Percentiles rank a stretch among this genome's conserved stretches.
These are phyloP conservation scores for Arthrobotrys megalospora DNA, from an alignment of 2,329 filamentous ascomycete species.

Conservation along the genomic window DNA sequence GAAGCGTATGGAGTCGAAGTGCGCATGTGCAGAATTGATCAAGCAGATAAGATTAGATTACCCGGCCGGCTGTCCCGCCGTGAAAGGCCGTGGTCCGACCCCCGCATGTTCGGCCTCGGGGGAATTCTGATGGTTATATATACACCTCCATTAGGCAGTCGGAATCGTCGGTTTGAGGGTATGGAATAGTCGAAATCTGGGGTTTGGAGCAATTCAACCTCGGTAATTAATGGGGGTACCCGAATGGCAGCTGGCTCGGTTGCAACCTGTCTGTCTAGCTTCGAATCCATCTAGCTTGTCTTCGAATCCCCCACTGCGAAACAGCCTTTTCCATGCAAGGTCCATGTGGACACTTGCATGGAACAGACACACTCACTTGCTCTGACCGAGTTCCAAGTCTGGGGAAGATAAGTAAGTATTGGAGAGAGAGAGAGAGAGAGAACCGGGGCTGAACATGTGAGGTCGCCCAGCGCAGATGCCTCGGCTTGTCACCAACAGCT, in stretches of 20 bases:
- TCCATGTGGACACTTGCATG: constrained; percentile 30
- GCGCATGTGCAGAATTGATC: not conserved
- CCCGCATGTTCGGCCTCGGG: constrained; percentile 39
- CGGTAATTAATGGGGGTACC: constrained; percentile 46
- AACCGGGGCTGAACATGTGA: constrained; percentile 60
- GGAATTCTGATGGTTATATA: not conserved
- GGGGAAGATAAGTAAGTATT: not conserved
- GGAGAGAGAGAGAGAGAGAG: constrained; percentile 17
- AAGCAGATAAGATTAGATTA: constrained; percentile 8
- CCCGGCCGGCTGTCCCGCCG: constrained; percentile 12
- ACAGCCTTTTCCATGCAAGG: constrained; percentile 28
- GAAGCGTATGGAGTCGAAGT: too few species aligned
- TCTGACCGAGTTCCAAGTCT: not conserved
- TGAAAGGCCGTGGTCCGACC: constrained; percentile 6
- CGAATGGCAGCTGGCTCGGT: constrained; percentile 39
- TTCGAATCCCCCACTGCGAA: not conserved
- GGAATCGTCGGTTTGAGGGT: not conserved
- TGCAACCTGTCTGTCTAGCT: too few species aligned
- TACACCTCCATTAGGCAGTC: not conserved
- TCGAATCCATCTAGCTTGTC: too few species aligned
- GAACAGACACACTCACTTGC: too few species aligned
- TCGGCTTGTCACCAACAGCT: constrained; percentile 45
- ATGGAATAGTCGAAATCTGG: constrained; percentile 20
- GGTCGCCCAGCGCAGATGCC: constrained; percentile 36
- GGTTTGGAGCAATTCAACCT: constrained; percentile 46